Evolutionary conservation across 495 filamentous ascomycete species (phyloP).

Genomic region (Venustampulla echinocandica): DNA sequence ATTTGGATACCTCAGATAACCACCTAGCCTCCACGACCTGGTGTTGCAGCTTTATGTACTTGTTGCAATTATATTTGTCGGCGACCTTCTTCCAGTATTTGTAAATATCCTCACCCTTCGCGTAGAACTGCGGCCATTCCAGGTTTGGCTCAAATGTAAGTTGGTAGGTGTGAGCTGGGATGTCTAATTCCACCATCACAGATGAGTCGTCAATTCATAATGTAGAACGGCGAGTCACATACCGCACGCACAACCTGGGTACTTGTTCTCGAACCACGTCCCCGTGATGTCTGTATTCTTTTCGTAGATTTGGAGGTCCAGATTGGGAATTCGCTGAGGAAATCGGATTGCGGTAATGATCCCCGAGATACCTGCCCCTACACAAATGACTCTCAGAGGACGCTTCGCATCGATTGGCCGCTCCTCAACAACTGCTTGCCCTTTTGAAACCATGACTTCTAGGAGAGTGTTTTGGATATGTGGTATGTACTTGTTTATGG

Average conservation of each 20-base stretch:
- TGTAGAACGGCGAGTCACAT: no score
- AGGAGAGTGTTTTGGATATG: no score
- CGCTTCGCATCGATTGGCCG: conserved; percentile 4
- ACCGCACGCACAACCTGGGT: no score
- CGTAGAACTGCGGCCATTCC: conserved; percentile 47
- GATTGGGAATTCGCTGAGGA: conserved; percentile 45
- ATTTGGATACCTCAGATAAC: conserved; percentile 36
- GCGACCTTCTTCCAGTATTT: conserved; percentile 46
- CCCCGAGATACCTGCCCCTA: conserved; percentile 66
- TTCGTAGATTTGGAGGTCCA: conserved; percentile 51
- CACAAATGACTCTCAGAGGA: conserved; percentile 50
- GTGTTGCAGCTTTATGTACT: conserved; percentile 35
- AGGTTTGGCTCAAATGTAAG: conserved; percentile 44
- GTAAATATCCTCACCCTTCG: conserved; percentile 43
- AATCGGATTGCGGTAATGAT: conserved; percentile 64
- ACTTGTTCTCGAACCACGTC: conserved; percentile 50
- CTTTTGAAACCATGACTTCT: no score
- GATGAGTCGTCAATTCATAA: not conserved
- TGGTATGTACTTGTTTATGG: no score
- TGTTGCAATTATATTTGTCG: conserved; percentile 40
- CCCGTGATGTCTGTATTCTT: conserved; percentile 48
- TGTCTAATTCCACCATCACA: conserved; percentile 45
- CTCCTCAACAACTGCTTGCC: no score
- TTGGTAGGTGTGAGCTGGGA: conserved; percentile 49
- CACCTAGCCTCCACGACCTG: conserved; percentile 40